phyloP scores from a whole-genome alignment of 345 rosid genomes.

The Eucalyptus victrix region DNA sequence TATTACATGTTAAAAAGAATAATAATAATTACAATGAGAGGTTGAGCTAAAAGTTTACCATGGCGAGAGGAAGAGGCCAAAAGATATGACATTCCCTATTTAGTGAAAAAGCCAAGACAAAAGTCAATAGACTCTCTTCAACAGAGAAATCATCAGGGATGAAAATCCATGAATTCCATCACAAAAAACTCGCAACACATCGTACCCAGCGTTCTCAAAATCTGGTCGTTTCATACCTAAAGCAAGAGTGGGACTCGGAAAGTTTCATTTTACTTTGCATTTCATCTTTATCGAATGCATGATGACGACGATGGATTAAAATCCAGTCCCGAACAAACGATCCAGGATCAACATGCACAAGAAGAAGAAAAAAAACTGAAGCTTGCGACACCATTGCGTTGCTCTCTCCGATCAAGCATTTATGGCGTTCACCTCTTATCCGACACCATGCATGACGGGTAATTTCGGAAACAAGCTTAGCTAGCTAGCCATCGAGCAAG shows the following conservation, averaged over 20 bases:
- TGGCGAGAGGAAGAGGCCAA: constrained; percentile 31
- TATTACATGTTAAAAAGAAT: neutral
- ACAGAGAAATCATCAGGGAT: neutral
- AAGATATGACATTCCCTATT: constrained; percentile 30
- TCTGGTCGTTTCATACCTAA: neutral
- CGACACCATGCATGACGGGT: neutral
- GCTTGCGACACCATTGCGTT: neutral
- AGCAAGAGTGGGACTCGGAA: neutral
- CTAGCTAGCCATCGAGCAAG: neutral
- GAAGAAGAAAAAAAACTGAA: neutral
- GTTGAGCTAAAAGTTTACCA: neutral
- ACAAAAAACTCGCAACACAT: neutral
- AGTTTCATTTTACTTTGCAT: neutral
- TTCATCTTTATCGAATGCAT: neutral
- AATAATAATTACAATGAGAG: neutral
- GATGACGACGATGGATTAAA: neutral
- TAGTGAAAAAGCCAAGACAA: neutral
- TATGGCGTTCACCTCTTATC: neutral
- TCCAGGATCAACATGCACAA: neutral
- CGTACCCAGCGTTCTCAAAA: neutral
- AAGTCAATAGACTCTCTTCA: neutral
- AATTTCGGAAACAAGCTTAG: neutral
- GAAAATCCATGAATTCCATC: neutral
- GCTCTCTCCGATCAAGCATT: neutral
- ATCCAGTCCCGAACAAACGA: neutral